Base-by-base conservation (phyloP, 257 asterid species). In the Knoxia roxburghii region DNA sequence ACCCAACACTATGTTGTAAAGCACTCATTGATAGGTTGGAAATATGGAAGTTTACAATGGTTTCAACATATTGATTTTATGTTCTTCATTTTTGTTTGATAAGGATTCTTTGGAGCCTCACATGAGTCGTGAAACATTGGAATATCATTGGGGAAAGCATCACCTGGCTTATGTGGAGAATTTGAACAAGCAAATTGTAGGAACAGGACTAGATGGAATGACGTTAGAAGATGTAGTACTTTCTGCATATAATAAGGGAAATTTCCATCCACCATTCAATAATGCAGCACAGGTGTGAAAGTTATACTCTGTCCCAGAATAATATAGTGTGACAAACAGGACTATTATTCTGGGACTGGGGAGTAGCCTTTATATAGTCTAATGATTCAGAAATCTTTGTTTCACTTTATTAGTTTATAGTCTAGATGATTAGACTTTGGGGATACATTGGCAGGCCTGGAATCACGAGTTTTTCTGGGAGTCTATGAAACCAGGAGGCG, bases 91-190 rank as follows among this genome's bases (percentile, higher is more conserved):
- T 46, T 68, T 58, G 57, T 66, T 55, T 61, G 33, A 23, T 62
- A 62, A 93, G 99, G 86, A 93, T 77, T 91, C 95, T 33, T 73
- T 93, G 85, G 95, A 93, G 83, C 99, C 97, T 74, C 89, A 83
- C 73, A 86, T 93, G 96, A 93, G 96, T 72, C 86, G 82, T 3
- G 81, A 87, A 65, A 90, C 97, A 11, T 79, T 93, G 54, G 99
- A 93, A 58, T 93, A 81, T 79, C 99, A 93, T 67, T 93, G 99
- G 99, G 96, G 99, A 11, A 93, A 93, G 84, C 99, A 93, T 83
- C 96, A 88, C 81, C 79, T 86, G 68, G 84, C 91, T 49, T 90
- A 93, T 69, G 96, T 90, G 26, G 96, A 88, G 63, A 93, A 90
- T 85, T 85, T 93, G 72, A 93, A 90, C 90, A 90, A 85, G 87